Base-by-base conservation (phyloP, 768 basidiomycete genomes). In the Agrocybe chaxingu region DNA sequence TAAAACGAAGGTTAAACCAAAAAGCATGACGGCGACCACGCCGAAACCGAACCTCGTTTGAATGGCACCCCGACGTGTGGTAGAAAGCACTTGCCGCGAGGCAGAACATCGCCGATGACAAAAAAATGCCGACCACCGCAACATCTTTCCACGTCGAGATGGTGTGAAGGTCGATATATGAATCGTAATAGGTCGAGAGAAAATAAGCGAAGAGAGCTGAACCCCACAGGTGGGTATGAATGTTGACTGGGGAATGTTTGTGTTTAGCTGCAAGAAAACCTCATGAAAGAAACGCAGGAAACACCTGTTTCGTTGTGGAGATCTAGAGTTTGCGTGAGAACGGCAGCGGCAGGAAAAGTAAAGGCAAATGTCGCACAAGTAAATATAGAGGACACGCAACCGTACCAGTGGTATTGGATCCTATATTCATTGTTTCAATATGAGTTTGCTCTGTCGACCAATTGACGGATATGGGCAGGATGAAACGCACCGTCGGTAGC, bases 171-270 rank as follows among this genome's bases (percentile, higher is more conserved):
- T 67, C 66, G 47, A 87, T 66, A 58, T 86, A 73, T 40, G 69
- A 69, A 18, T 73, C 66, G 51, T 77, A 76, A 56, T 84, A 80
- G 4, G 80, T 81, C 36, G 62, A 59, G 33, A 86, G 69, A 47
- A 87, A 67, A 62, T 75, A 74, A 11, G 70, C 59, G 62, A 89
- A 90, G 19, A 89, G 59, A 3, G 80, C 61, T 31, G 85, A 81
- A 24, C 83, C 88, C 71, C 82, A 78, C 7, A 92, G 71, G 62
- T 94, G 92, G 52, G 78, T 87, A 66, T 92, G 87, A 41, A 94
- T 91, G 68, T 95, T 95, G 49, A 94, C 90, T 89, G 52, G 10
- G 24, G 36, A 56, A 48, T 33, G 47, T 54, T 40, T 42, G 32
- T 47, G 47, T 41, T 40, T 32, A 59, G 53, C 52, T 44, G 52